phyloP scores from a whole-genome alignment of 2,329 filamentous ascomycete species.

The Eutypella sp. region DNA sequence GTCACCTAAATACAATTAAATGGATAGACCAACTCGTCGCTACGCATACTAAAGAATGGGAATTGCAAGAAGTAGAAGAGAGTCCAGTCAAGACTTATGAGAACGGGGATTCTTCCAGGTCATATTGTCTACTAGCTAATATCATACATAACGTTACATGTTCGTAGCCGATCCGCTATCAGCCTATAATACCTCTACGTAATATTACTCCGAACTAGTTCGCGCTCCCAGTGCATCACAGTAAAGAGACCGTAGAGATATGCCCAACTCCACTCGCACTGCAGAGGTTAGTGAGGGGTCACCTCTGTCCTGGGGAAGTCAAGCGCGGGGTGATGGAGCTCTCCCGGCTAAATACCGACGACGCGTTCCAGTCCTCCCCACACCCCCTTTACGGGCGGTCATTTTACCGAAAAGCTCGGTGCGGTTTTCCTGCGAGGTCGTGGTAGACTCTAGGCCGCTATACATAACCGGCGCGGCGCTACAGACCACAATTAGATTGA shows the following conservation, averaged over 20 bases:
- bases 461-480: too few species aligned
- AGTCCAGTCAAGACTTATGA: neutral
- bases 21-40: too few species aligned
- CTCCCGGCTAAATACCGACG: constrained; percentile 26
- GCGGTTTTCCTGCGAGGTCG: neutral
- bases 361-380: constrained; percentile 16
- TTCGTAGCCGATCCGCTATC: neutral
- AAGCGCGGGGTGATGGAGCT: constrained; percentile 16
- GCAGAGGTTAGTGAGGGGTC: constrained; percentile 21
- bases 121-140: too few species aligned
- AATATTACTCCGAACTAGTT: neutral
- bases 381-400: neutral
- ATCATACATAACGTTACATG: too few species aligned
- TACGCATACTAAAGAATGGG: neutral
- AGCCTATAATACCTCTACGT: neutral
- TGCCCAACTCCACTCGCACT: neutral
- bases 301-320: constrained; percentile 10
- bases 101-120: neutral
- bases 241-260: neutral
- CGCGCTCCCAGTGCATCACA: neutral
- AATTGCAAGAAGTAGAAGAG: constrained; percentile 1
- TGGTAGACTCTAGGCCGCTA: neutral
- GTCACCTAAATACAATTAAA: too few species aligned
- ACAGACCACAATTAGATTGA: too few species aligned
- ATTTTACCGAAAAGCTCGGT: neutral